A percentile compares a stretch with the other conserved stretches of the same genome.
These are phyloP conservation scores for Angomonas deanei DNA, from an alignment of 208 protist species.

Conservation along the genomic window DNA sequence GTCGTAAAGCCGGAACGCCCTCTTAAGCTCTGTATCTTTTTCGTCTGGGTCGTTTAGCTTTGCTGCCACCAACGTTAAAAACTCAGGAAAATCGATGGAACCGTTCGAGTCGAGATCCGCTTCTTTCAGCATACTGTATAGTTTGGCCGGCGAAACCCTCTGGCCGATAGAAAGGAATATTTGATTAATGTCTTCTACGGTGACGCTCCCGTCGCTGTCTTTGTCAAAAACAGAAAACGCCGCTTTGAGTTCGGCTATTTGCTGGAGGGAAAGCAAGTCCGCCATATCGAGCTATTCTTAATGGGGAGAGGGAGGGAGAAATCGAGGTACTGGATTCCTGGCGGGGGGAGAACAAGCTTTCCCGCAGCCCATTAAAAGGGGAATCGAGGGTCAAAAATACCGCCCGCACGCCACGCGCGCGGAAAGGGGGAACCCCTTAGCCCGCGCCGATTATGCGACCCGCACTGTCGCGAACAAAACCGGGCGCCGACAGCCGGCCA, in stretches of 20 bases:
- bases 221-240: slow-evolving; percentile 9
- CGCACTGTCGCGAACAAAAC: no score
- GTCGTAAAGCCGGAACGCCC: slow-evolving; percentile 94
- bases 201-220: slow-evolving; percentile 13
- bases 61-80: slow-evolving; percentile 85
- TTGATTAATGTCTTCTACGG: slow-evolving; percentile 97
- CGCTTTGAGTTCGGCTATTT: slow-evolving; percentile 96
- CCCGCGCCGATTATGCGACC: no score
- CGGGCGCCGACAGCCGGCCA: no score
- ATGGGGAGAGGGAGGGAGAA: no score
- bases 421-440: no score
- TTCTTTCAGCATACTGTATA: slow-evolving; percentile 95
- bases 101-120: slow-evolving; percentile 97
- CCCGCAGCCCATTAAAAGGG: no score
- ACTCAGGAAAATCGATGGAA: slow-evolving; percentile 97
- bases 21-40: slow-evolving; percentile 87
- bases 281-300: slow-evolving; percentile 52
- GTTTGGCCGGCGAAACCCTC: slow-evolving; percentile 89
- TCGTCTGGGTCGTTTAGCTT: slow-evolving; percentile 88
- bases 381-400: no score
- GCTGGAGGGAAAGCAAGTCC: slow-evolving; percentile 95
- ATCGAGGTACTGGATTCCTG: no score
- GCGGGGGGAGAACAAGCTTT: no score
- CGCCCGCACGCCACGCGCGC: no score
- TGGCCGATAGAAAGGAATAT: slow-evolving; percentile 99